Percentiles rank a stretch among this genome's conserved stretches.
phyloP scores from a whole-genome alignment of 164 flowering plant genomes.

The Piper betle region DNA sequence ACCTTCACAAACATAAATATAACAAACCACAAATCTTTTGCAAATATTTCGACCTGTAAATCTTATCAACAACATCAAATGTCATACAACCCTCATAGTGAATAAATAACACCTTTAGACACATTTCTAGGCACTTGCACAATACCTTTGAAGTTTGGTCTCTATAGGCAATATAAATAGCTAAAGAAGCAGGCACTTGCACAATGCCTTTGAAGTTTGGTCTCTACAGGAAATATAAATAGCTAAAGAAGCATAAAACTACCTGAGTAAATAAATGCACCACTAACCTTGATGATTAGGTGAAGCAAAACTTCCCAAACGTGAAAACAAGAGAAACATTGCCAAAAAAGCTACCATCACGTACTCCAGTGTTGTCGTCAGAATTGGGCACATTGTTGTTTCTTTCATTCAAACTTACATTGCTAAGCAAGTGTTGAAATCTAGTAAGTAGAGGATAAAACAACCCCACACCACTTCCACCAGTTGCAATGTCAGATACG shows the following conservation, averaged over 20 bases:
- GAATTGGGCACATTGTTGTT: slow-evolving; percentile 19
- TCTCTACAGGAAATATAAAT: not conserved
- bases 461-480: slow-evolving; percentile 42
- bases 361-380: slow-evolving; percentile 7
- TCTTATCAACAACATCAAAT: too few relatives aligned
- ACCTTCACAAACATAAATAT: too few relatives aligned
- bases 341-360: not conserved
- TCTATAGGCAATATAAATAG: too few relatives aligned
- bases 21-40: too few relatives aligned
- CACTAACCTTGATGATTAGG: slow-evolving; percentile 11
- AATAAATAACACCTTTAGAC: not conserved
- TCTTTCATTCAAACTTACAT: slow-evolving; percentile 21
- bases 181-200: not conserved
- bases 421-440: slow-evolving; percentile 29
- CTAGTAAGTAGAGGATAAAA: slow-evolving; percentile 62
- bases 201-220: too few relatives aligned
- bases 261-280: not conserved
- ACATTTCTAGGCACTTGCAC: not conserved
- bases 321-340: slow-evolving; percentile 3
- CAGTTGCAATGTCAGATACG: slow-evolving; percentile 26
- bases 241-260: not conserved
- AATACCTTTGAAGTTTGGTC: not conserved
- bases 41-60: too few relatives aligned
- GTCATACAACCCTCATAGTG: too few relatives aligned
- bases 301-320: not conserved